Conservation (phyloP, 495 filamentous ascomycete genomes). For the Penicillium goetzii region DNA sequence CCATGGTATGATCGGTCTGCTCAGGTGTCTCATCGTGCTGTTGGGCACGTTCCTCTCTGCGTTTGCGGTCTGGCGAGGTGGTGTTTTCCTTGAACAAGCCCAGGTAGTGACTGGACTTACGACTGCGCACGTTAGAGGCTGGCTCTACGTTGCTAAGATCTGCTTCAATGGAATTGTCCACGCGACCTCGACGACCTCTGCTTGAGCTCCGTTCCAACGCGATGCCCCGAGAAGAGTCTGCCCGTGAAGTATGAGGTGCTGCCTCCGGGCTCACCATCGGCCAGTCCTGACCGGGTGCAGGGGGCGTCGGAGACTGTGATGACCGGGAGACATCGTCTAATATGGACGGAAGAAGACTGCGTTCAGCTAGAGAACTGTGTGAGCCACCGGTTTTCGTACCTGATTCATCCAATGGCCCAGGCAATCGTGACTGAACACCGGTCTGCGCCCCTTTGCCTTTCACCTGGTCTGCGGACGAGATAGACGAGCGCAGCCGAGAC, state of each 20-base stretch:
- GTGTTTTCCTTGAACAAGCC: conserved; percentile 93
- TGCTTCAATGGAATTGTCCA: conserved; percentile 85
- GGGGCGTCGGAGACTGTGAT: conserved; percentile 25
- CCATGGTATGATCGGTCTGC: conserved; percentile 20
- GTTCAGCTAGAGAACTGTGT: conserved; percentile 31
- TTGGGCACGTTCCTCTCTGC: conserved; percentile 41
- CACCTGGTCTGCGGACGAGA: conserved; percentile 32
- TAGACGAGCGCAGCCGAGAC: conserved; percentile 37
- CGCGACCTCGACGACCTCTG: conserved; percentile 51
- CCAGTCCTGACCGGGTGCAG: conserved; percentile 25
- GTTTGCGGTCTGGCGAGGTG: conserved; percentile 52
- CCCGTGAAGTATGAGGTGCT: conserved; percentile 22
- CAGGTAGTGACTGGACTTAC: conserved; percentile 91
- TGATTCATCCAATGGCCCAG: conserved; percentile 27
- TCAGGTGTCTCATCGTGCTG: conserved; percentile 37
- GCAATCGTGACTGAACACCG: conserved; percentile 21
- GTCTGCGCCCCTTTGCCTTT: conserved; percentile 29
- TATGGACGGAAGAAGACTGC: conserved; percentile 37
- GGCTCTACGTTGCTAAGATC: conserved; percentile 75
- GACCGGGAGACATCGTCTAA: conserved; percentile 36
- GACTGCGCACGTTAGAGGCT: conserved; percentile 74
- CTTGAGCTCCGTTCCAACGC: conserved; percentile 46
- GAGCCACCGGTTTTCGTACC: conserved; percentile 28
- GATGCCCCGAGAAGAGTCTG: conserved; percentile 21
- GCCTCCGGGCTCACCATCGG: conserved; percentile 25